These are phyloP conservation scores for Aspergillus egyptiacus DNA, from an alignment of 495 filamentous ascomycete species.

Conservation along the genomic window DNA sequence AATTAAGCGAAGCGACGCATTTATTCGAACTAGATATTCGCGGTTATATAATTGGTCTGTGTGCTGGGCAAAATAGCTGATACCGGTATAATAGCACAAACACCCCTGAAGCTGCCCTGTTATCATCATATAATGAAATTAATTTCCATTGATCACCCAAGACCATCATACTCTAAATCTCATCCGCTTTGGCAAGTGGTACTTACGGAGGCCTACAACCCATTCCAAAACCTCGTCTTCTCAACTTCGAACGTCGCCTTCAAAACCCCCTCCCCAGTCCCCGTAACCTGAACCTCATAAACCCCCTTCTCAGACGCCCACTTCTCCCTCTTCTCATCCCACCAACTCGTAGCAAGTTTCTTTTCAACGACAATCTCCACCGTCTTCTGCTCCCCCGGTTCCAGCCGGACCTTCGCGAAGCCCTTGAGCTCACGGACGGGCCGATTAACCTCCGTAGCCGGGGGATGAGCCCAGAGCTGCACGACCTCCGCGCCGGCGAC, in stretches of 20 bases:
- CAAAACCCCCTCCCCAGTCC: constrained; percentile 40
- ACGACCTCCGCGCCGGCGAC: constrained; percentile 67
- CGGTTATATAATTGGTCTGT: too few species aligned
- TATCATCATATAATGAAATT: too few species aligned
- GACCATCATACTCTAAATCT: too few species aligned
- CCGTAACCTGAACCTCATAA: constrained; percentile 62
- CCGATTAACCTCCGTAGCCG: constrained; percentile 49
- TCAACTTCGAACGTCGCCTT: constrained; percentile 44
- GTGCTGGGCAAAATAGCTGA: too few species aligned
- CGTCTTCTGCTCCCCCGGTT: constrained; percentile 62
- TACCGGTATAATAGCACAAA: too few species aligned
- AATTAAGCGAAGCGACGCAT: too few species aligned
- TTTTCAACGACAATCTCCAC: constrained; percentile 63
- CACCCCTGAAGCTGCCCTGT: too few species aligned
- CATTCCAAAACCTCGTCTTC: constrained; percentile 55
- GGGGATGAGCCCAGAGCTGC: constrained; percentile 67
- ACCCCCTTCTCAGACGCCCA: constrained; percentile 77
- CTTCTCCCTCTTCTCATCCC: constrained; percentile 59
- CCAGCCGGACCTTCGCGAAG: constrained; percentile 70
- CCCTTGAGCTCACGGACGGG: constrained; percentile 75
- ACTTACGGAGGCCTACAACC: constrained; percentile 33
- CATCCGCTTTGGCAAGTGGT: too few species aligned
- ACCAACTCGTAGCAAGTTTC: constrained; percentile 73
- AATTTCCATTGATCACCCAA: too few species aligned
- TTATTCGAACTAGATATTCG: too few species aligned